Base-by-base conservation (phyloP, 139 green algal genomes). In the Picochlorum sp. region DNA sequence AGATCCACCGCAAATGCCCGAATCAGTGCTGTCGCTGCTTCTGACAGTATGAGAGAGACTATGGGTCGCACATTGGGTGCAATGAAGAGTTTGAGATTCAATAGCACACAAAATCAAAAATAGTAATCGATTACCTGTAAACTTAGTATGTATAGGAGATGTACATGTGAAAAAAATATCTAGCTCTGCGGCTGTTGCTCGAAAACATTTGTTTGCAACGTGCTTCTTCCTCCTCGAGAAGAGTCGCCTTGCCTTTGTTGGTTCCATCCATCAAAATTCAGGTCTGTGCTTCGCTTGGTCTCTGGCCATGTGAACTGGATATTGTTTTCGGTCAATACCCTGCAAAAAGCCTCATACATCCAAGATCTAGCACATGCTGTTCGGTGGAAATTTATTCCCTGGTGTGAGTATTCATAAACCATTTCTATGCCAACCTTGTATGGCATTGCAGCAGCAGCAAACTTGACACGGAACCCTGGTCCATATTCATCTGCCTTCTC, bases 31-130 rank as follows among this genome's bases (percentile, higher is more conserved):
- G 52, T 37, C 14, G 60, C 49, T 4, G 66, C 66, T 18, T 34
- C 57, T 13, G 71, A 74, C 47, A 78, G 71, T 65, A 61, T 78
- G 66, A 60, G 71, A 5, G 71, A 77, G 51, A 73, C 60, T 2
- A 73, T 66, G 70, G 57, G 57, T 10, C 34, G 55, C 4, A 67
- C 45, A n/a, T n/a, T 77, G 38, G 66, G 71, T 5, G 66, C 58
- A 18, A 62, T 77, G 50, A 68, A 69, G 47, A 70, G 58, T 66
- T 55, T 76, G 49, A 58, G 65, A 6, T 73, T 73, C 57, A 72
- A 34, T 20, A 59, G n/a, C 47, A 54, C 47, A 20, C 11, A 15
- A 6, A 20, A 7, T 26, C 16, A 21, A 26, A 21, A 54, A 1
- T 15, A 41, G 8, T 41, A 41, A 11, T 41, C 7, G 34, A 41